phyloP scores from a whole-genome alignment of 2,329 filamentous ascomycete species.

The Penicillium rolfsii region DNA sequence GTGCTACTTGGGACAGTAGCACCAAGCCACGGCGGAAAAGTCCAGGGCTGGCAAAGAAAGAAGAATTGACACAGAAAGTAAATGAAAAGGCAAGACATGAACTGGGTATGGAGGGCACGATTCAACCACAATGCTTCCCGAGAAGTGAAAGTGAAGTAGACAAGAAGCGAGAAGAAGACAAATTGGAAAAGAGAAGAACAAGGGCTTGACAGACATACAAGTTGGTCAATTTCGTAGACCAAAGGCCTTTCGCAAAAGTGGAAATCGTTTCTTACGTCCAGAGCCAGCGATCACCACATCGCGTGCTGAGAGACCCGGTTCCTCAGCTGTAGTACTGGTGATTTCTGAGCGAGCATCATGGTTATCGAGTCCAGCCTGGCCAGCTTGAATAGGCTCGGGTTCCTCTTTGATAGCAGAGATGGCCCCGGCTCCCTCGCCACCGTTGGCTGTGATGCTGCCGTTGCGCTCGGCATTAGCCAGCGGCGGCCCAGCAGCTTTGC shows the following conservation, averaged over 20 bases:
- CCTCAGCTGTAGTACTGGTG: slow-evolving; percentile 20
- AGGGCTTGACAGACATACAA: background rate
- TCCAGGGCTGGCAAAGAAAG: background rate
- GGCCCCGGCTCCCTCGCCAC: slow-evolving; percentile 2
- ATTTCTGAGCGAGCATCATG: slow-evolving; percentile 22
- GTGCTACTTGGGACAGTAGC: background rate
- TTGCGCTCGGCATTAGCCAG: slow-evolving; percentile 8
- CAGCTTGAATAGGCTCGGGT: slow-evolving; percentile 12
- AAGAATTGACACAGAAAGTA: slow-evolving; percentile 4
- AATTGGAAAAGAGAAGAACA: background rate
- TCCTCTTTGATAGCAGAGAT: slow-evolving; percentile 15
- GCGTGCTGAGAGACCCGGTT: slow-evolving; percentile 22
- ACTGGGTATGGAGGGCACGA: slow-evolving; percentile 13
- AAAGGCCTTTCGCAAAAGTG: slow-evolving; percentile 50
- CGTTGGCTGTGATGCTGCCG: slow-evolving; percentile 18
- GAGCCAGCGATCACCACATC: slow-evolving; percentile 40
- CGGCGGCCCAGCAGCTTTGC: slow-evolving; percentile 1
- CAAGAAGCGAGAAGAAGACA: background rate
- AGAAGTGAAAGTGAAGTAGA: slow-evolving; percentile 4
- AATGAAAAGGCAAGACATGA: slow-evolving; percentile 11
- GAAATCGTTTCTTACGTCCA: slow-evolving; percentile 52
- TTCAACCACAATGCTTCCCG: slow-evolving; percentile 12
- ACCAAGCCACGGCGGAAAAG: background rate
- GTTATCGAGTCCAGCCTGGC: slow-evolving; percentile 11
- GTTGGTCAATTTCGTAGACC: slow-evolving; percentile 37